Evolutionary conservation across 768 basidiomycete genomes (phyloP).

Genomic region (Mycena vitilis): DNA sequence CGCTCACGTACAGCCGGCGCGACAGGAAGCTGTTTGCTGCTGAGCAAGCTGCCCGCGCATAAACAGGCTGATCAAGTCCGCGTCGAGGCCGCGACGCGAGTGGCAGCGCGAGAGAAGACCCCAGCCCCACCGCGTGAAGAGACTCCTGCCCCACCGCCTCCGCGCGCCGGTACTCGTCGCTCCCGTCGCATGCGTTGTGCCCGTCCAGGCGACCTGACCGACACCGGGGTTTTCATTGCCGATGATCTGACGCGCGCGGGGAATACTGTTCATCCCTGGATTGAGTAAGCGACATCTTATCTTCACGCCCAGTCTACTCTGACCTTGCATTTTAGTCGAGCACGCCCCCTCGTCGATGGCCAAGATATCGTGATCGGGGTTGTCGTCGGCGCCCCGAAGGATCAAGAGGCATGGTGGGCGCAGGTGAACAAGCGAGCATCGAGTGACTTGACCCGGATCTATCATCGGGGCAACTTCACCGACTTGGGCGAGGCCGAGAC

Average conservation of each 20-base stretch:
- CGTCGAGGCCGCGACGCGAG: too few relatives aligned
- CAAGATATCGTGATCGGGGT: not conserved
- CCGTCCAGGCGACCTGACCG: too few relatives aligned
- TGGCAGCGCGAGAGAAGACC: too few relatives aligned
- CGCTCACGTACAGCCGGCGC: too few relatives aligned
- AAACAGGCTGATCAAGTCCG: too few relatives aligned
- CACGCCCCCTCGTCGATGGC: not conserved
- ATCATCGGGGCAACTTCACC: not conserved
- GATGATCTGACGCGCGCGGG: not conserved
- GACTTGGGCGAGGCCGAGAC: not conserved
- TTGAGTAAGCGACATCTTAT: not conserved
- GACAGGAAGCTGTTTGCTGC: not conserved
- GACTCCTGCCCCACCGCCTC: not conserved
- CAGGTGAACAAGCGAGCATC: rapidly evolving
- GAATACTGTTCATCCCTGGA: not conserved
- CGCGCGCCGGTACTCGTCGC: too few relatives aligned
- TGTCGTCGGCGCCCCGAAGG: not conserved
- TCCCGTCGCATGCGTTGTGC: too few relatives aligned
- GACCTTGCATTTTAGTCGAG: not conserved
- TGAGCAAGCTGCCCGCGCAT: too few relatives aligned
- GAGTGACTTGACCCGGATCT: not conserved
- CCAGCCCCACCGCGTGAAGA: not conserved
- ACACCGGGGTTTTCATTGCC: too few relatives aligned
- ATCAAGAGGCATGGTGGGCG: not conserved
- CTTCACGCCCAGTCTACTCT: too few relatives aligned